Percentiles rank a stretch among this genome's conserved stretches.
These are phyloP conservation scores for Ceratopteris richardii DNA, from an alignment of 75 land plant species.

Conservation along the genomic window DNA sequence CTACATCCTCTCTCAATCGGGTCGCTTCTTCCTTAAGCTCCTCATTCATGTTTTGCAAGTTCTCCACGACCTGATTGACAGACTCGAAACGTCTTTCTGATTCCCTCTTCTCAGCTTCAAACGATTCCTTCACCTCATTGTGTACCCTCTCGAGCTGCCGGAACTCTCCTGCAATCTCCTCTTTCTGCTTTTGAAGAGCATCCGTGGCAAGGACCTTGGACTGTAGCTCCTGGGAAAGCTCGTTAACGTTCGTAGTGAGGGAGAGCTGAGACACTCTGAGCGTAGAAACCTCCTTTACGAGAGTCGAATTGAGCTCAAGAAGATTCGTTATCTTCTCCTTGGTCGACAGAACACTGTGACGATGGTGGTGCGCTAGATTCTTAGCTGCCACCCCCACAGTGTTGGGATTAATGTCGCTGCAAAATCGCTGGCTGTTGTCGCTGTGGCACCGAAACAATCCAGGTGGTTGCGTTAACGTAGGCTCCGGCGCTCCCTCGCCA, in stretches of 20 bases:
- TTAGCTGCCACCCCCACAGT: neutral
- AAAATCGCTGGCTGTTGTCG: neutral
- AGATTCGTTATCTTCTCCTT: constrained; percentile 7
- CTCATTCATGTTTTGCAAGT: neutral
- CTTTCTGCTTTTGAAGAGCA: neutral
- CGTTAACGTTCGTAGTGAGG: neutral
- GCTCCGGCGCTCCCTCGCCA: neutral
- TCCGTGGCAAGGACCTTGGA: neutral
- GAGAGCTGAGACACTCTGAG: constrained; percentile 1
- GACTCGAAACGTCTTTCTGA: neutral
- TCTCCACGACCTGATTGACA: neutral
- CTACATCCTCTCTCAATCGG: neutral
- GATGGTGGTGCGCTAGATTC: neutral
- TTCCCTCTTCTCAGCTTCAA: neutral
- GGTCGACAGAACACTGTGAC: neutral
- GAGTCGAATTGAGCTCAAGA: neutral
- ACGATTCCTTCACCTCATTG: neutral
- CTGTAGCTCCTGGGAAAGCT: neutral
- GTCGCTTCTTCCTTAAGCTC: neutral
- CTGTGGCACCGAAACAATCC: constrained; percentile 2
- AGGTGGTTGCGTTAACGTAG: neutral
- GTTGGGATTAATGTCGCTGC: constrained; percentile 3
- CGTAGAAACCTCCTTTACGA: constrained; percentile 3
- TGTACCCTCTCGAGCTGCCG: neutral
- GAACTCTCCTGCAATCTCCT: neutral